phyloP scores from a whole-genome alignment of 495 filamentous ascomycete species.

The Penicillium alfredii region DNA sequence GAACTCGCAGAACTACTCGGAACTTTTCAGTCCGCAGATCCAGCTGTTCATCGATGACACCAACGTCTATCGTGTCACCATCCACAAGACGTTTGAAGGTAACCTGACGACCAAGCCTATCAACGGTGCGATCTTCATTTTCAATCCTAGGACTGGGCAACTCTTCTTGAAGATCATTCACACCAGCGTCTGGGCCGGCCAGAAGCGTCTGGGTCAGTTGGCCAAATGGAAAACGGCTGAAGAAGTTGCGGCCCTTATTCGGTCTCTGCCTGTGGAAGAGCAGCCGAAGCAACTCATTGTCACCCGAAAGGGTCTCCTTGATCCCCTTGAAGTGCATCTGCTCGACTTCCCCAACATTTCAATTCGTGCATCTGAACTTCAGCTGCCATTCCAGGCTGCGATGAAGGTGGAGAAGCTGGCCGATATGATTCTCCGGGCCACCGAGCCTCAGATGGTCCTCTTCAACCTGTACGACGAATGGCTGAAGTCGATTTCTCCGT shows the following conservation, averaged over 20 bases:
- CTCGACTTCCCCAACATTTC: conserved; percentile 99
- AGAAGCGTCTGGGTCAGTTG: conserved; percentile 97
- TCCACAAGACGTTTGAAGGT: conserved; percentile 99
- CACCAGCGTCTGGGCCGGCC: conserved; percentile 98
- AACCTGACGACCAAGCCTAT: conserved; percentile 99
- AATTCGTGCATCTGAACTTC: conserved; percentile 94
- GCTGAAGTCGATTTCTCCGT: conserved; percentile 97
- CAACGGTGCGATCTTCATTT: conserved; percentile 99
- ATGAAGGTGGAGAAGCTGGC: conserved; percentile 99
- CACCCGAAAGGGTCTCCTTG: conserved; percentile 92
- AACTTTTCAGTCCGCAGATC: conserved; percentile 98
- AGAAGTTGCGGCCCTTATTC: conserved; percentile 97
- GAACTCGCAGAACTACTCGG: conserved; percentile 99
- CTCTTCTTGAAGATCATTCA: conserved; percentile 99
- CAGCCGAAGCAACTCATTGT: conserved; percentile 99
- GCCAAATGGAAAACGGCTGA: conserved; percentile 99
- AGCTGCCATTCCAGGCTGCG: conserved; percentile 97
- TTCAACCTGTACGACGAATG: conserved; percentile 99
- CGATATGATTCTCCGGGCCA: conserved; percentile 97
- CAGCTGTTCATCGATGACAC: conserved; percentile 99
- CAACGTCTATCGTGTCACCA: conserved; percentile 98
- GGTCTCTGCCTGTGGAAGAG: conserved; percentile 95
- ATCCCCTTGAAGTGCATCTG: conserved; percentile 95
- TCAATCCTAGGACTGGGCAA: conserved; percentile 97
- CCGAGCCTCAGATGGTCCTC: conserved; percentile 98